Evolutionary conservation across 768 basidiomycete genomes (phyloP).

Genomic region (Tremella yokohamensis): DNA sequence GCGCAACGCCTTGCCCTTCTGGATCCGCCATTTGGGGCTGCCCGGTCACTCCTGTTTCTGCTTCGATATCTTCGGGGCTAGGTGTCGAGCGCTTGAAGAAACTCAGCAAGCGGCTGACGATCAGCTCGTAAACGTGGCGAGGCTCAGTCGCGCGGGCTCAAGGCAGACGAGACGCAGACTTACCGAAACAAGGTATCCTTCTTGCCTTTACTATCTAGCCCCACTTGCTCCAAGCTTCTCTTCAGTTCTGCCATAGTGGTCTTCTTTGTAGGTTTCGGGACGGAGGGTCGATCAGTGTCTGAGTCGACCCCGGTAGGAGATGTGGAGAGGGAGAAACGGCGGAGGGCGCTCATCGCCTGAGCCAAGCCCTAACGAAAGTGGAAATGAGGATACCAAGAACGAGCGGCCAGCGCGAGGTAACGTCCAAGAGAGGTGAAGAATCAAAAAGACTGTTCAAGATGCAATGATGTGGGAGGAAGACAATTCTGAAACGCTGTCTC

Average conservation of each 20-base stretch:
- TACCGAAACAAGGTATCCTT: slow-evolving; percentile 51
- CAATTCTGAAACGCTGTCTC: not conserved
- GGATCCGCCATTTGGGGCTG: not conserved
- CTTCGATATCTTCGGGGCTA: not conserved
- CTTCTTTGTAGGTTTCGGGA: slow-evolving; percentile 31
- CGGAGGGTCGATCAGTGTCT: not conserved
- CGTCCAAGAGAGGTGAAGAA: not conserved
- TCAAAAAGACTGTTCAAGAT: slow-evolving; percentile 2
- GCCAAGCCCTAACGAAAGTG: not conserved
- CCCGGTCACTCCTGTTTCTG: not conserved
- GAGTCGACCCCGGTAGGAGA: not conserved
- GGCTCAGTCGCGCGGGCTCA: not conserved
- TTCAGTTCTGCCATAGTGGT: slow-evolving; percentile 46
- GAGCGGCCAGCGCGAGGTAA: not conserved
- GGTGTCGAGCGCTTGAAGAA: slow-evolving; percentile 7
- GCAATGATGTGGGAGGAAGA: slow-evolving; percentile 3
- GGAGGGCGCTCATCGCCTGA: not conserved
- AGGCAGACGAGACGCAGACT: slow-evolving; percentile 15
- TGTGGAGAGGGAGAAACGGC: not conserved
- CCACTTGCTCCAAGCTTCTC: slow-evolving; percentile 38
- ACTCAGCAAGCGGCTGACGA: not conserved
- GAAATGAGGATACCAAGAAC: not conserved
- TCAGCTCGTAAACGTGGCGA: not conserved
- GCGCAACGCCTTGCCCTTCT: not conserved
- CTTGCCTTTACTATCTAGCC: slow-evolving; percentile 50